Percentiles rank a stretch among this genome's conserved stretches.
These are phyloP conservation scores for Acacia concinna DNA, from an alignment of 331 rosid genomes.

Conservation along the genomic window DNA sequence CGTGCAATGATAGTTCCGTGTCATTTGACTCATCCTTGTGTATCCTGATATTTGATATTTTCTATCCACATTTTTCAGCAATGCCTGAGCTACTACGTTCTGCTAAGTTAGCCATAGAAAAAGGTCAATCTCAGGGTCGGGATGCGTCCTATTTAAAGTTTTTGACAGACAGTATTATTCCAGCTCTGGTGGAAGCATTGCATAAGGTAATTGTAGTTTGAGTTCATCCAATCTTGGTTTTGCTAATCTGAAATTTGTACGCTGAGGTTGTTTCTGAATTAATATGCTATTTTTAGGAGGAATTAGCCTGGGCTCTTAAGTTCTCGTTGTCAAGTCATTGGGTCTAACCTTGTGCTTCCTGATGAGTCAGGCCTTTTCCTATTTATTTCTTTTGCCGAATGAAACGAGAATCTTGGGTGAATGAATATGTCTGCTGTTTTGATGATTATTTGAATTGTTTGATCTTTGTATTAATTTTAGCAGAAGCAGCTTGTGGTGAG, in stretches of 20 bases:
- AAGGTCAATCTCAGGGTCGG: constrained; percentile 93
- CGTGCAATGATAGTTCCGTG: background rate
- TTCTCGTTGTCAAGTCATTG: background rate
- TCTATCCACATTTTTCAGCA: constrained; percentile 44
- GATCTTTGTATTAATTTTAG: constrained; percentile 16
- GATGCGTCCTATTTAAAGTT: constrained; percentile 81
- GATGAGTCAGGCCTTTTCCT: background rate
- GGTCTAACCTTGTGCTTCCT: background rate
- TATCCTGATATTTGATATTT: constrained; percentile 27
- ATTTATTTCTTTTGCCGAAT: background rate
- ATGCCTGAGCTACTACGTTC: constrained; percentile 97
- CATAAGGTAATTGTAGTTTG: constrained; percentile 63
- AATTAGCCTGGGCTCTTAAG: background rate
- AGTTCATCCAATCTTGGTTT: background rate
- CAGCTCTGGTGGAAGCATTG: constrained; percentile 94
- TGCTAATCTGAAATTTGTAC: background rate
- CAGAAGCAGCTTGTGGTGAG: constrained; percentile 2
- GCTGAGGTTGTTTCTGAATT: background rate
- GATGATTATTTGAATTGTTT: background rate
- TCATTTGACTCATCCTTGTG: background rate
- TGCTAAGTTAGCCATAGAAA: constrained; percentile 94
- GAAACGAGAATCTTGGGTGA: background rate
- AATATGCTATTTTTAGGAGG: background rate
- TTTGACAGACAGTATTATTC: constrained; percentile 82
- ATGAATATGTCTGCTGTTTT: background rate